A percentile compares a stretch with the other conserved stretches of the same genome.
Conservation (phyloP, 306 rosid species). For the Parietaria judaica region DNA sequence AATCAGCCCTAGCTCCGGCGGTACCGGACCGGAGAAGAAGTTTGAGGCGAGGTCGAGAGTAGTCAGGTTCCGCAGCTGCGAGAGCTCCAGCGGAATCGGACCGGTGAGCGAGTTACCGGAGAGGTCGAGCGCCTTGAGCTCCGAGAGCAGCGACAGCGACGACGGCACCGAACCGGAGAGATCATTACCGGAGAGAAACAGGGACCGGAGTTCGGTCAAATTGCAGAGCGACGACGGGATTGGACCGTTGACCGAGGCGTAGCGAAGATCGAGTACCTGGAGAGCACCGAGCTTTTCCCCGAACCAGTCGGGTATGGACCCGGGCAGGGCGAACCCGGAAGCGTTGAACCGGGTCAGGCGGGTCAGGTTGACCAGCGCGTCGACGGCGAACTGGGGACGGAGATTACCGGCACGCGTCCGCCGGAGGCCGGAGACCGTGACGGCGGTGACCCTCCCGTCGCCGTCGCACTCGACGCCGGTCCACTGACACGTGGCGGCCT, state of each 20-base stretch:
- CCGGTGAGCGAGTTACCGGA: constrained; percentile 64
- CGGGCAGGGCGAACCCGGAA: constrained; percentile 75
- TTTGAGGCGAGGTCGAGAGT: constrained; percentile 60
- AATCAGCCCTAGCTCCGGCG: constrained; percentile 43
- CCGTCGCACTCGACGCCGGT: constrained; percentile 47
- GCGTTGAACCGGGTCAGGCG: constrained; percentile 58
- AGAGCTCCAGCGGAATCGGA: constrained; percentile 37
- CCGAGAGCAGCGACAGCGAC: constrained; percentile 37
- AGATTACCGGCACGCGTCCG: constrained; percentile 38
- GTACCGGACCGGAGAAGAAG: constrained; percentile 58
- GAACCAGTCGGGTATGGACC: constrained; percentile 81
- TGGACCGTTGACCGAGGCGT: constrained; percentile 47
- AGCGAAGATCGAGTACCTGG: constrained; percentile 57
- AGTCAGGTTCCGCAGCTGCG: constrained; percentile 47
- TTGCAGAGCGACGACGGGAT: constrained; percentile 57
- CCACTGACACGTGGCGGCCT: constrained; percentile 70
- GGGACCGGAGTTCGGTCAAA: constrained; percentile 33
- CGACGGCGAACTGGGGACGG: constrained; percentile 50
- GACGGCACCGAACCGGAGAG: constrained; percentile 64
- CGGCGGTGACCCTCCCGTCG: constrained; percentile 41
- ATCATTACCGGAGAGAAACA: constrained; percentile 50
- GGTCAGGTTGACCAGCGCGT: constrained; percentile 50
- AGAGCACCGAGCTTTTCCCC: constrained; percentile 47
- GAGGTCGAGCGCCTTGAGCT: constrained; percentile 55
- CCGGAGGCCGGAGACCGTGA: constrained; percentile 48